Conservation (phyloP, 768 basidiomycete species). For the Mycena latifolia region DNA sequence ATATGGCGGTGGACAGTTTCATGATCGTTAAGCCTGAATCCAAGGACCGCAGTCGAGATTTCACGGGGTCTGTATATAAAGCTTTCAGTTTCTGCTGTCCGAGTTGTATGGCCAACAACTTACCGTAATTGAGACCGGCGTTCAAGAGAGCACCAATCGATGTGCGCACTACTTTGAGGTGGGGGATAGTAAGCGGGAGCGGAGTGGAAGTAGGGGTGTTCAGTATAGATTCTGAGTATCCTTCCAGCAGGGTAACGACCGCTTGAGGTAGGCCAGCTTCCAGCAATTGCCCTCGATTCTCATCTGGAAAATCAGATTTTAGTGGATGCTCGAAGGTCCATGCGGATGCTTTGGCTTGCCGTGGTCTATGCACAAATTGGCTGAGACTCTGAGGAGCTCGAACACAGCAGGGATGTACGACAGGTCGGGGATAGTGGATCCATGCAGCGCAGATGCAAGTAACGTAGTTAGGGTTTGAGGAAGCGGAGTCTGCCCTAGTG, state of each 20-base stretch:
- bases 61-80: slow-evolving; percentile 71
- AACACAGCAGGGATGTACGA: slow-evolving; percentile 64
- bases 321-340: slow-evolving; percentile 3
- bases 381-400: slow-evolving; percentile 82
- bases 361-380: slow-evolving; percentile 90
- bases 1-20: slow-evolving; percentile 74
- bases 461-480: slow-evolving; percentile 76
- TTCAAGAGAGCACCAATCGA: slow-evolving; percentile 86
- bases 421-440: slow-evolving; percentile 57
- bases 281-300: slow-evolving; percentile 77
- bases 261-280: slow-evolving; percentile 79
- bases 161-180: slow-evolving; percentile 82
- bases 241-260: slow-evolving; percentile 75
- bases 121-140: slow-evolving; percentile 82
- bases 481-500: slow-evolving; percentile 73
- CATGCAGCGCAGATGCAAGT: slow-evolving; percentile 66
- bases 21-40: slow-evolving; percentile 79
- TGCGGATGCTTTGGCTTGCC: slow-evolving; percentile 53
- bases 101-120: slow-evolving; percentile 37
- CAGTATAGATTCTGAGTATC: slow-evolving; percentile 67
- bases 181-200: slow-evolving; percentile 65
- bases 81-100: slow-evolving; percentile 11
- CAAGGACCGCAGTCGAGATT: slow-evolving; percentile 73
- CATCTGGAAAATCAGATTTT: slow-evolving; percentile 59
- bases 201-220: slow-evolving; percentile 51